A percentile compares a stretch with the other conserved stretches of the same genome.
Conservation (phyloP, 2,329 filamentous ascomycete genomes). For the Cladosporium velox region DNA sequence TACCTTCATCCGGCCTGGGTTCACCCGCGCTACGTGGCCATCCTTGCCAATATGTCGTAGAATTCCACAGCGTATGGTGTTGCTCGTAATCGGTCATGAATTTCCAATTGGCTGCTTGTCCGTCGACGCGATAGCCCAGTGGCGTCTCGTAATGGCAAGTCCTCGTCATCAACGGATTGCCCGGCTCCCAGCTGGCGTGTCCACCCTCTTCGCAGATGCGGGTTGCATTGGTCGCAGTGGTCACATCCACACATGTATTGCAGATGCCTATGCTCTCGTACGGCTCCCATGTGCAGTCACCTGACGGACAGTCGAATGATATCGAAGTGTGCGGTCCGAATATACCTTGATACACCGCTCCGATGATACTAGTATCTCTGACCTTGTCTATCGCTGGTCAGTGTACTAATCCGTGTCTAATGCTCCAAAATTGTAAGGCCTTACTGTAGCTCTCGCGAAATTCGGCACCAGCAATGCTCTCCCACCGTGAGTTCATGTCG, state of each 20-base stretch:
- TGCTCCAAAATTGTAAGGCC: too few relatives aligned
- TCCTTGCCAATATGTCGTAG: background rate
- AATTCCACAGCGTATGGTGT: background rate
- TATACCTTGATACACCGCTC: background rate
- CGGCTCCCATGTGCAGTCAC: background rate
- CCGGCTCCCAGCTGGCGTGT: background rate
- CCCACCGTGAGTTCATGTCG: background rate
- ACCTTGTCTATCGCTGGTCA: too few relatives aligned
- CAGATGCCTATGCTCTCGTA: conserved; percentile 1
- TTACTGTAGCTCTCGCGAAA: background rate
- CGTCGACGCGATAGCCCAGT: too few relatives aligned
- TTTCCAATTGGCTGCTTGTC: background rate
- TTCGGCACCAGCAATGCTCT: background rate
- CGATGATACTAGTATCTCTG: background rate
- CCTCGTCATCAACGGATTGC: background rate
- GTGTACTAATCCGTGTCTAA: too few relatives aligned
- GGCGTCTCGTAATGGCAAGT: background rate
- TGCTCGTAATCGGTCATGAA: background rate
- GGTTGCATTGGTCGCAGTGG: background rate
- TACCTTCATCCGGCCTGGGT: background rate
- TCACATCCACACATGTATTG: background rate
- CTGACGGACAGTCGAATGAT: background rate
- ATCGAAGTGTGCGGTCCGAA: background rate
- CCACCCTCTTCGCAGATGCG: background rate
- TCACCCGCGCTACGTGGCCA: background rate